Percentiles rank a stretch among this genome's conserved stretches.
These are phyloP conservation scores for Brettanomyces bruxellensis DNA, from an alignment of 805 yeast species.

Conservation along the genomic window DNA sequence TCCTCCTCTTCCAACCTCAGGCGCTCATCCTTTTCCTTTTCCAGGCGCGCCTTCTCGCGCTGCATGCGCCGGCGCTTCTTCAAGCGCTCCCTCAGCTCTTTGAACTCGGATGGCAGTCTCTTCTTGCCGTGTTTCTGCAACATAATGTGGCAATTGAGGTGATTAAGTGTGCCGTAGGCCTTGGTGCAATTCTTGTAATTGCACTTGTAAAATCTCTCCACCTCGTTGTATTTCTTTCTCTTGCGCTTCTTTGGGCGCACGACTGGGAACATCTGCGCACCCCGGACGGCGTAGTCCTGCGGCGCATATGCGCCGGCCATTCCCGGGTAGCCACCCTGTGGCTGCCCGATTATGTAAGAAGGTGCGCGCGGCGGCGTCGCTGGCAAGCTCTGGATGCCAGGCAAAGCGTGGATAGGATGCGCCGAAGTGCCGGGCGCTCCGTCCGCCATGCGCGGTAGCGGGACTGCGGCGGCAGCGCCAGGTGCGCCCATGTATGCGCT, in stretches of 20 bases:
- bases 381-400: no score
- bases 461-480: no score
- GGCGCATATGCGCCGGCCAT: no score
- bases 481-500: no score
- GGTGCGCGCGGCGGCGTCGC: no score
- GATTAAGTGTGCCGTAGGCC: slow-evolving; percentile 53
- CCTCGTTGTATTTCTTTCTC: slow-evolving; percentile 45
- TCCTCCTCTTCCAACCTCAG: slow-evolving; percentile 2
- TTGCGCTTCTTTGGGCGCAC: slow-evolving; percentile 32
- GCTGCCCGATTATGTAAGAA: no score
- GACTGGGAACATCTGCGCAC: no score
- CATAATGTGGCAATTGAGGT: slow-evolving; percentile 46
- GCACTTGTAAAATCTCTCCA: slow-evolving; percentile 45
- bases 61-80: slow-evolving; percentile 19
- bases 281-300: no score
- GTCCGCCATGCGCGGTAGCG: no score
- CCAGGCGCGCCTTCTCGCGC: slow-evolving; percentile 4
- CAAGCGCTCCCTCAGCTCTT: slow-evolving; percentile 36
- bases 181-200: slow-evolving; percentile 38
- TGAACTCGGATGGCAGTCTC: slow-evolving; percentile 46
- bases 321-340: no score
- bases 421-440: no score
- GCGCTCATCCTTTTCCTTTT: slow-evolving; percentile 1
- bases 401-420: no score
- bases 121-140: slow-evolving; percentile 47